Evolutionary conservation across 225 moss, liverwort and hornwort genomes (phyloP).

Genomic region (Polytrichum formosum): DNA sequence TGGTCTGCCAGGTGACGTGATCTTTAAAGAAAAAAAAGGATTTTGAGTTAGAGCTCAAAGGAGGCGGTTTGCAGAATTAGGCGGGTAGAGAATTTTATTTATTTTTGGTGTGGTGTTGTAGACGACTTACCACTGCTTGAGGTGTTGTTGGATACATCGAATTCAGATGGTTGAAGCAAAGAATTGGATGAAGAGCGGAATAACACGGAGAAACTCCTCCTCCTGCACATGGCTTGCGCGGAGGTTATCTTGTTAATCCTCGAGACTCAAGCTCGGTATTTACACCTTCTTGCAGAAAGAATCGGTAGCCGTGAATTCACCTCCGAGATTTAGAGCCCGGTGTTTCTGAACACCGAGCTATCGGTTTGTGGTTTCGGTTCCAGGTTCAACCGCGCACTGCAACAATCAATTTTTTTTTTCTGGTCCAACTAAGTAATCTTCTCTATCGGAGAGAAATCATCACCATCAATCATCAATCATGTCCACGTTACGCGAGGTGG

Average conservation of each 20-base stretch:
- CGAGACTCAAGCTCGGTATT: neutral
- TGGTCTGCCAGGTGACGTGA: neutral
- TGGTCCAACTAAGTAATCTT: neutral
- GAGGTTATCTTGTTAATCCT: neutral
- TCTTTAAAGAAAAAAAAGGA: neutral
- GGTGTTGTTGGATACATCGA: neutral
- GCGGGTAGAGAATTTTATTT: neutral
- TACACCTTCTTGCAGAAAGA: neutral
- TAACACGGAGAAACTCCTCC: neutral
- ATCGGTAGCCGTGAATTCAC: neutral
- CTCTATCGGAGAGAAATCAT: neutral
- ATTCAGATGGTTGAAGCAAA: neutral
- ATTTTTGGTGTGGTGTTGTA: neutral
- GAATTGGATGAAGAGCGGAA: neutral
- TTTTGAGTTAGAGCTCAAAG: neutral
- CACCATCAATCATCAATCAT: constrained; percentile 3
- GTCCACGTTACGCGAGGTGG: constrained; percentile 40
- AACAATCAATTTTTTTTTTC: neutral
- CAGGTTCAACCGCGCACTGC: constrained; percentile 2
- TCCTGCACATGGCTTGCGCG: neutral
- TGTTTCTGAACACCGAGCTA: neutral
- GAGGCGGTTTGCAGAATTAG: neutral
- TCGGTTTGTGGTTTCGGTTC: neutral
- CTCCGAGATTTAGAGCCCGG: neutral
- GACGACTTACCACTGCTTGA: too few species aligned